Evolutionary conservation across 768 basidiomycete genomes (phyloP).

Genomic region (Suillus clintonianus): DNA sequence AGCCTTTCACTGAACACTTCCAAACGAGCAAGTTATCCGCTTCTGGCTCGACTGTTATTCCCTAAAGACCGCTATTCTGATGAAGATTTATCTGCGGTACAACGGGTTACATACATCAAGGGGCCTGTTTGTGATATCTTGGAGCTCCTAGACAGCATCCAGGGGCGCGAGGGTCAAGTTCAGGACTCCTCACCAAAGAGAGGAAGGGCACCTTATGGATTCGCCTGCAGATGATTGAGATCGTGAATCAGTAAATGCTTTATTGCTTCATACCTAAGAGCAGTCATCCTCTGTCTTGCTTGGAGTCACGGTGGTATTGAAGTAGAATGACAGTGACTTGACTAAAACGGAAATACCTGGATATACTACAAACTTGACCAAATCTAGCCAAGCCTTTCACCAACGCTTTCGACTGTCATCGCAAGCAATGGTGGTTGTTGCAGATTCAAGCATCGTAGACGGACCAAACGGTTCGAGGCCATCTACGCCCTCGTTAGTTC

Average conservation of each 20-base stretch:
- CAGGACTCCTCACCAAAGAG: constrained; percentile 1
- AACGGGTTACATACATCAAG: constrained; percentile 52
- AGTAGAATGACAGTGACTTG: constrained; percentile 6
- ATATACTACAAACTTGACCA: not conserved
- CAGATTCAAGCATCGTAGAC: not conserved
- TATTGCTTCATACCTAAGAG: constrained; percentile 33
- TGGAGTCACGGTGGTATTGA: not conserved
- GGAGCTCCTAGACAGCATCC: constrained; percentile 57
- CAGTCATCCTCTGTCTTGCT: constrained; percentile 33
- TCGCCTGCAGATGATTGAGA: constrained; percentile 47
- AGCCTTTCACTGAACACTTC: constrained; percentile 76
- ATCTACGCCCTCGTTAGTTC: constrained; percentile 28
- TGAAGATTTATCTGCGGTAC: constrained; percentile 1
- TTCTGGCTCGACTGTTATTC: constrained; percentile 57
- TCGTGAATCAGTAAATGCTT: constrained; percentile 1
- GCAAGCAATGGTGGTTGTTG: not conserved
- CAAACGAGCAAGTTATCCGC: constrained; percentile 78
- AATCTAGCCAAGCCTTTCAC: not conserved
- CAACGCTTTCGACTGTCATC: not conserved
- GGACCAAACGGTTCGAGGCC: constrained; percentile 10
- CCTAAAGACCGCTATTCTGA: constrained; percentile 42
- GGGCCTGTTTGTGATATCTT: constrained; percentile 60
- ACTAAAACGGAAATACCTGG: not conserved
- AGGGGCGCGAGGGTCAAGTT: constrained; percentile 11
- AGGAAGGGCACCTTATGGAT: constrained; percentile 64